Evolutionary conservation across 768 basidiomycete species (phyloP).

Genomic region (Podaxis sp.): DNA sequence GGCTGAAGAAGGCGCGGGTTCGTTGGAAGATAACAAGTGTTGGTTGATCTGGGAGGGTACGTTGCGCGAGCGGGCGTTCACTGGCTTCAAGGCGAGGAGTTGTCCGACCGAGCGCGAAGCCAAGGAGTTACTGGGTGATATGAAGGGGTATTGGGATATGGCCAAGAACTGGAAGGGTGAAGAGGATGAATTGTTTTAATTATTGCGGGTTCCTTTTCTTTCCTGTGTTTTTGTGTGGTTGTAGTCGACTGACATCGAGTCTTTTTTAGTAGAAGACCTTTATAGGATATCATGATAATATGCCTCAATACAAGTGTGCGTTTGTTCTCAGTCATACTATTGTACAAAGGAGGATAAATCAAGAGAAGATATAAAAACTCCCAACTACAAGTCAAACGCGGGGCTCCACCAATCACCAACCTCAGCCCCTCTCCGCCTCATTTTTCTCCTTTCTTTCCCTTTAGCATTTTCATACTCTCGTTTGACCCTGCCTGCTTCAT

Average conservation of each 20-base stretch:
- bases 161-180: conserved; percentile 88
- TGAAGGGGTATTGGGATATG: conserved; percentile 93
- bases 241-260: neutral
- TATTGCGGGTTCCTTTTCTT: neutral
- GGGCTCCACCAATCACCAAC: conserved; percentile 29
- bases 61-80: conserved; percentile 80
- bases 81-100: conserved; percentile 72
- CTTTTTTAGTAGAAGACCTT: no score
- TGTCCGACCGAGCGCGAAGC: conserved; percentile 85
- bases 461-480: conserved; percentile 8
- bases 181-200: conserved; percentile 70
- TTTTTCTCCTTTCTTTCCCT: conserved; percentile 23
- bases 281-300: no score
- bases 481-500: neutral
- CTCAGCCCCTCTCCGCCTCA: conserved; percentile 19
- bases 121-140: conserved; percentile 78
- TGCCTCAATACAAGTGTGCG: neutral
- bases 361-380: neutral
- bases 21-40: conserved; percentile 87
- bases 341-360: no score
- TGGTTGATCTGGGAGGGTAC: conserved; percentile 92
- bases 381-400: conserved; percentile 30
- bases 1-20: conserved; percentile 34
- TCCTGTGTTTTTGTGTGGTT: neutral
- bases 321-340: neutral